phyloP scores from a whole-genome alignment of 129 eudicot genomes.

The Saposhnikovia divaricata region DNA sequence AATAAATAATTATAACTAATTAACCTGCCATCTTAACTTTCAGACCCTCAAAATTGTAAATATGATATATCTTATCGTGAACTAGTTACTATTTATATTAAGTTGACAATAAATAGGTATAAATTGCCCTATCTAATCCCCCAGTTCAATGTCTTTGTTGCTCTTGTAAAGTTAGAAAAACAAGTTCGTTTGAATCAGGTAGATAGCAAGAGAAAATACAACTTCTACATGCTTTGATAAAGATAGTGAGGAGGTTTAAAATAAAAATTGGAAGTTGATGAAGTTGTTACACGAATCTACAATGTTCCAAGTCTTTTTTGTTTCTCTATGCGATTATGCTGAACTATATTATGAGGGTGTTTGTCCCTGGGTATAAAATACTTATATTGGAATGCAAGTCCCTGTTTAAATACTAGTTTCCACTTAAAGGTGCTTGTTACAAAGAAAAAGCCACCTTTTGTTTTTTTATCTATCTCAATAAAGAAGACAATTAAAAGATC shows the following conservation, averaged over 20 bases:
- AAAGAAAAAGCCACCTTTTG: neutral
- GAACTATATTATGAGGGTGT: neutral
- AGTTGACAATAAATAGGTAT: neutral
- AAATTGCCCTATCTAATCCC: neutral
- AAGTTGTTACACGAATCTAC: neutral
- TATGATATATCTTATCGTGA: neutral
- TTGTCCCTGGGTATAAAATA: neutral
- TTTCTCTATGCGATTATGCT: too few relatives aligned
- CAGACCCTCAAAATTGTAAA: neutral
- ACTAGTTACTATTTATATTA: neutral
- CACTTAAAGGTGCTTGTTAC: neutral
- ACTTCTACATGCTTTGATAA: neutral
- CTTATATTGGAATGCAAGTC: neutral
- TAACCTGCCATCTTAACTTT: neutral
- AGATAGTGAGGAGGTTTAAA: neutral
- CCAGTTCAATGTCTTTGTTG: neutral
- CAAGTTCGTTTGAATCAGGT: neutral
- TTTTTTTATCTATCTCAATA: neutral
- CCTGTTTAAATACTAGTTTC: neutral
- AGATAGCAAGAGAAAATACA: neutral
- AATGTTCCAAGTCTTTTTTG: neutral
- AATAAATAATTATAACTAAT: too few relatives aligned
- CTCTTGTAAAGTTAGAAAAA: neutral
- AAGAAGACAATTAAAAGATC: too few relatives aligned
- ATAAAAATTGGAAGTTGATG: neutral